These are phyloP conservation scores for Exophiala phaeomuriformis DNA, from an alignment of 2,329 filamentous ascomycete species.

Conservation along the genomic window DNA sequence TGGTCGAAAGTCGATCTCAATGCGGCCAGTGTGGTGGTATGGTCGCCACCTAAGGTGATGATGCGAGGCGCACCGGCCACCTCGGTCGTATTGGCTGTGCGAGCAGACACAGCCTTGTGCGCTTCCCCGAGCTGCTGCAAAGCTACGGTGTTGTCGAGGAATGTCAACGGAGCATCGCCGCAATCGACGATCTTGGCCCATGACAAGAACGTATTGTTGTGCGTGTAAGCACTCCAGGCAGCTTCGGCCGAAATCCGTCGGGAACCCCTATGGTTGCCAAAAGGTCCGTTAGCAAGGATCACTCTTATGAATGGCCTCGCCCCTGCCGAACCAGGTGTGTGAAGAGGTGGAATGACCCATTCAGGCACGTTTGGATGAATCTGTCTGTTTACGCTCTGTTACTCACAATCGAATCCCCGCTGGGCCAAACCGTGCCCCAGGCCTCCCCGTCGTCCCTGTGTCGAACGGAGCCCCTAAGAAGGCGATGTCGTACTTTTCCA, in stretches of 20 bases:
- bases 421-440: conserved; percentile 48
- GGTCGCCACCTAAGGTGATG: conserved; percentile 49
- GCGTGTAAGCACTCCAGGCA: conserved; percentile 45
- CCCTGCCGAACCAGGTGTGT: too few relatives aligned
- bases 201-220: conserved; percentile 39
- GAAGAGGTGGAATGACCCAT: too few relatives aligned
- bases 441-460: conserved; percentile 46
- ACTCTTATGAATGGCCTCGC: not conserved
- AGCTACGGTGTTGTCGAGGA: conserved; percentile 49
- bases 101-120: conserved; percentile 44
- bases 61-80: conserved; percentile 43
- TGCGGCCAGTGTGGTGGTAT: conserved; percentile 50
- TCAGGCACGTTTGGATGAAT: too few relatives aligned
- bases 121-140: conserved; percentile 47
- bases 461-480: conserved; percentile 48
- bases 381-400: too few relatives aligned
- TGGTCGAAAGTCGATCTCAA: conserved; percentile 43
- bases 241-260: conserved; percentile 39
- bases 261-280: conserved; percentile 33
- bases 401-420: conserved; percentile 41
- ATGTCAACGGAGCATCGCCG: conserved; percentile 47
- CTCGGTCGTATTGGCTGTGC: conserved; percentile 37
- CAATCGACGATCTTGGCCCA: conserved; percentile 51
- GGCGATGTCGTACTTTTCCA: conserved; percentile 35
- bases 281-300: not conserved